Conservation (phyloP, 2,329 filamentous ascomycete species). For the Xylaria multiplex region DNA sequence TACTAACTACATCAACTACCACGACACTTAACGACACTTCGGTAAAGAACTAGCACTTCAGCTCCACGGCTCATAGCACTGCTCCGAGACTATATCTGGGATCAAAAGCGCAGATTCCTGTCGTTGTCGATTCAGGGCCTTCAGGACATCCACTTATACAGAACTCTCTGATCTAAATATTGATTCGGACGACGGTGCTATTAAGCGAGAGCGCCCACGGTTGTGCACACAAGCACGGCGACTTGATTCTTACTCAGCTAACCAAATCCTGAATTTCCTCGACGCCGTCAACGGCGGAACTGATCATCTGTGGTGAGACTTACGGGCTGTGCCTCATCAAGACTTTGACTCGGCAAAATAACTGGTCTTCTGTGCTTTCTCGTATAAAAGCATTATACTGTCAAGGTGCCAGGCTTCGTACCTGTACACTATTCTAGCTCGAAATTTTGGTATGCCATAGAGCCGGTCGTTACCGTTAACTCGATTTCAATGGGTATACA, state of each 20-base stretch:
- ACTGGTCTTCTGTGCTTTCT: slow-evolving; percentile 13
- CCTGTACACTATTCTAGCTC: slow-evolving; percentile 13
- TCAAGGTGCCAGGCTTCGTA: slow-evolving; percentile 25
- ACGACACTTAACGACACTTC: slow-evolving; percentile 8
- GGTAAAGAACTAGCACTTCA: slow-evolving; percentile 6
- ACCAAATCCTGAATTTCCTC: slow-evolving; percentile 37
- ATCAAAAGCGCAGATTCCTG: not conserved
- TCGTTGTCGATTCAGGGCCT: slow-evolving; percentile 16
- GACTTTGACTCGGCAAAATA: slow-evolving; percentile 40
- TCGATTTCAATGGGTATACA: slow-evolving; percentile 65
- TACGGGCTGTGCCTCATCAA: slow-evolving; percentile 41
- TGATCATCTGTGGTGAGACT: slow-evolving; percentile 41
- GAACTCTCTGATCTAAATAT: slow-evolving; percentile 1
- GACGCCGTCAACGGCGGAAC: slow-evolving; percentile 40
- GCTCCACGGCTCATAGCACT: slow-evolving; percentile 10
- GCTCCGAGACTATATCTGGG: not conserved
- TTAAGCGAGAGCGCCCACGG: slow-evolving; percentile 13
- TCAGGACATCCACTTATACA: slow-evolving; percentile 10
- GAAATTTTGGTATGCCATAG: slow-evolving; percentile 40
- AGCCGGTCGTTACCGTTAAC: slow-evolving; percentile 35
- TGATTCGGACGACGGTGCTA: slow-evolving; percentile 19
- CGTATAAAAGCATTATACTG: slow-evolving; percentile 22
- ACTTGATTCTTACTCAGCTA: slow-evolving; percentile 41
- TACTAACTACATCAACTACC: slow-evolving; percentile 14
- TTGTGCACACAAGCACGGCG: slow-evolving; percentile 10